phyloP scores from a whole-genome alignment of 1,284 basidiomycete species.

The Leucocoprinus gongylophorus region DNA sequence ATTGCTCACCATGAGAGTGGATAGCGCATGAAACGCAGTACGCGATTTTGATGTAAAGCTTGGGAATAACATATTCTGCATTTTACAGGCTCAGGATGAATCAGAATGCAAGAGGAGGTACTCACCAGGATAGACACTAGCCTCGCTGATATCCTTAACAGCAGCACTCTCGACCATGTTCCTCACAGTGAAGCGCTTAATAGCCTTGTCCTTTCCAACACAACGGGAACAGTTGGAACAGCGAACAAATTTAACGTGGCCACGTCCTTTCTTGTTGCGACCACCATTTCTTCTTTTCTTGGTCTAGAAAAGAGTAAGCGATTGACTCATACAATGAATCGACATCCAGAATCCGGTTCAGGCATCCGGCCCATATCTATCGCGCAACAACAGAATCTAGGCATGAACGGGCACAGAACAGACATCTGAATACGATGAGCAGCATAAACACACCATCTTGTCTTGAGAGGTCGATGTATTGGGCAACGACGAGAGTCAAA shows the following conservation, averaged over 20 bases:
- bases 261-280: slow-evolving; percentile 98
- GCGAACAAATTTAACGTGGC: slow-evolving; percentile 90
- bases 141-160: slow-evolving; percentile 95
- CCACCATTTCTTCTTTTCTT: slow-evolving; percentile 99
- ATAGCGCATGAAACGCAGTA: slow-evolving; percentile 99
- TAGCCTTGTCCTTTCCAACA: slow-evolving; percentile 97
- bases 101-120: slow-evolving; percentile 13
- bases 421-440: slow-evolving; percentile 12
- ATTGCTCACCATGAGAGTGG: slow-evolving; percentile 85
- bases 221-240: slow-evolving; percentile 98
- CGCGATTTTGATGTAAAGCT: slow-evolving; percentile 98
- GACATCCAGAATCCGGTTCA: slow-evolving; percentile 29
- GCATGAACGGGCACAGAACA: slow-evolving; percentile 10
- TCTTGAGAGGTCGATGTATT: slow-evolving; percentile 30
- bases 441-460: slow-evolving; percentile 36
- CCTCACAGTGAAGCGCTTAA: slow-evolving; percentile 99
- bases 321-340: slow-evolving; percentile 10
- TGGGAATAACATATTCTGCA: slow-evolving; percentile 92
- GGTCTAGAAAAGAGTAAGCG: slow-evolving; percentile 50
- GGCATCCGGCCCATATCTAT: slow-evolving; percentile 31
- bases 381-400: slow-evolving; percentile 16
- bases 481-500: slow-evolving; percentile 24
- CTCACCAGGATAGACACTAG: slow-evolving; percentile 88
- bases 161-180: slow-evolving; percentile 99
- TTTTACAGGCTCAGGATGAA: slow-evolving; percentile 9